Evolutionary conservation across 2,329 filamentous ascomycete species (phyloP), one percentile per base, ranked within the genome.

Genomic region (Stachybotrys echinatus): DNA sequence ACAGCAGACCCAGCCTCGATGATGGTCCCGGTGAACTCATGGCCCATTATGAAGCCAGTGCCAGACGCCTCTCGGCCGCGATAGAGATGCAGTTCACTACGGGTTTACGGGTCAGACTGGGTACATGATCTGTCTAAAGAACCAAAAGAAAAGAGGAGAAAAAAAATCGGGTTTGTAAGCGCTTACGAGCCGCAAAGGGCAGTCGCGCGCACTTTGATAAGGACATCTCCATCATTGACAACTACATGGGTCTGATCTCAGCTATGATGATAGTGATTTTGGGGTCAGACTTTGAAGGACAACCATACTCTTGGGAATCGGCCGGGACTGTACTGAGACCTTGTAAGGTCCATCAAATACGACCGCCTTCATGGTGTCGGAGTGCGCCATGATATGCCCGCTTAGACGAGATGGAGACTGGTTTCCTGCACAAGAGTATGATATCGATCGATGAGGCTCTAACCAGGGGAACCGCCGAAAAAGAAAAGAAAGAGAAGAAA

Each of bases 171-270:
- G n/a, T n/a, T n/a, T n/a, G n/a, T n/a, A n/a, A n/a, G 38, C 52
- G 74, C 81, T 63, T 72, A 92, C 89, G 88, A 92, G 64, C 92
- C 92, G 65, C 92, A 96, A 27, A 96, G 77, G 17, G 89, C 92
- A 22, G 90, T 88, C 59, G 88, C 88, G 52, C 83, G 79, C 19
- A 95, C 89, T 66, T 89, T 92, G 62, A 96, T 82, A 57, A 96
- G 84, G 51, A 92, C 80, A 65, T 96, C 92, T 50, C 77, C 80
- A 6, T 81, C 76, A 52, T 88, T 76, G 58, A 85, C 75, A 55
- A 96, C 76, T 80, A 48, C 40, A 27, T 46, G 57, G 51, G 49
- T 54, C 57, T 42, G 48, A 18, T 21, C 21, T 37, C 10, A 43
- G 22, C 19, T 31, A 18, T 19, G 12, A 14, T 34, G 14, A 14